Percentiles rank a stretch among this genome's conserved stretches.
Evolutionary conservation across 1,284 basidiomycete species (phyloP).

Genomic region (Heterobasidion annosum): DNA sequence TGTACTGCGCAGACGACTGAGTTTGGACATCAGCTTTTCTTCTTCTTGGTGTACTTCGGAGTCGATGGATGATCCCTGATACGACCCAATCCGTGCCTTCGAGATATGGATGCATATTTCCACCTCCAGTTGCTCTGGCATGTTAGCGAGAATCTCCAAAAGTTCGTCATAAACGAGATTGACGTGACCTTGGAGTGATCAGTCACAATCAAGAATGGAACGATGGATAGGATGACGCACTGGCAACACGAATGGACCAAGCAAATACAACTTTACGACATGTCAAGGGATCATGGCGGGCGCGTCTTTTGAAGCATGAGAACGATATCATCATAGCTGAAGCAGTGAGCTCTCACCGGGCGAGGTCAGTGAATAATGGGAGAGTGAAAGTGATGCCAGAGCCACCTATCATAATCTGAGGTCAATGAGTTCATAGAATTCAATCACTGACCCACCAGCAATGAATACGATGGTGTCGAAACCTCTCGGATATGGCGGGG

Average conservation of each 20-base stretch:
- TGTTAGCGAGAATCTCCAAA: conserved; percentile 13
- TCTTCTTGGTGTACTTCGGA: neutral
- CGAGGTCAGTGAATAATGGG: conserved; percentile 26
- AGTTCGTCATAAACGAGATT: conserved; percentile 26
- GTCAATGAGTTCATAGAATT: neutral
- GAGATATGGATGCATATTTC: conserved; percentile 26
- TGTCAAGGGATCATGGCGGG: conserved; percentile 11
- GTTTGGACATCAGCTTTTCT: conserved; percentile 13
- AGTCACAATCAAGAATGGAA: neutral
- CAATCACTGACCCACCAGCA: conserved; percentile 18
- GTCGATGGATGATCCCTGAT: conserved; percentile 11
- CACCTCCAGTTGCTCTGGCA: conserved; percentile 15
- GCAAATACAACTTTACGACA: conserved; percentile 25
- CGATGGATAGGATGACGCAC: conserved; percentile 14
- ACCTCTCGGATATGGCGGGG: conserved; percentile 16
- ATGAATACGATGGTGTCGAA: conserved; percentile 29
- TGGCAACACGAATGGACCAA: conserved; percentile 26
- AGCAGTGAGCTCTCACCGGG: conserved; percentile 20
- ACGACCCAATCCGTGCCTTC: conserved; percentile 1
- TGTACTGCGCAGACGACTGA: conserved; percentile 13
- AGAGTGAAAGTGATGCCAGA: conserved; percentile 31
- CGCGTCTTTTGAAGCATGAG: conserved; percentile 15
- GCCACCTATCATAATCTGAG: conserved; percentile 19
- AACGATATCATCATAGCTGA: neutral
- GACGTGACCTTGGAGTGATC: conserved; percentile 16